Evolutionary conservation across 139 green algal species (phyloP).

Genomic region (Picochlorum sp.): DNA sequence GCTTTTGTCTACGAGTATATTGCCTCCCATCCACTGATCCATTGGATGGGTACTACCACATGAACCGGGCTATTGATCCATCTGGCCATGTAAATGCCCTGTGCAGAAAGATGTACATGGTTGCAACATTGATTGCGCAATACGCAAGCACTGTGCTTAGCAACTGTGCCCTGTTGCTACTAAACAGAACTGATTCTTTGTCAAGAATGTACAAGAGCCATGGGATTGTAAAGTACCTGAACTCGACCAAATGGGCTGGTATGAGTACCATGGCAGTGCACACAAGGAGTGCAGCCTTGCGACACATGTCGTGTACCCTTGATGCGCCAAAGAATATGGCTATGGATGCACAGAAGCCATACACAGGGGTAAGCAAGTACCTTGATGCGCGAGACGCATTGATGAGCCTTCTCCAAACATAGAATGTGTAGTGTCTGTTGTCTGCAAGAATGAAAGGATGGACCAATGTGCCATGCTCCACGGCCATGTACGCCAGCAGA

Average conservation of each 20-base stretch:
- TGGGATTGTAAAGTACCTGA: constrained; percentile 79
- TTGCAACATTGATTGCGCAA: constrained; percentile 39
- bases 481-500: neutral
- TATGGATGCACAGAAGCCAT: constrained; percentile 18
- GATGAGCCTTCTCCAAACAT: constrained; percentile 70
- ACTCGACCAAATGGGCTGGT: constrained; percentile 77
- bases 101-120: constrained; percentile 61
- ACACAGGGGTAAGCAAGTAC: constrained; percentile 43
- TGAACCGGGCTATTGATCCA: constrained; percentile 66
- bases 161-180: neutral
- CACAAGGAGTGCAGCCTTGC: neutral
- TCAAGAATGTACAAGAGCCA: constrained; percentile 47
- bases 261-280: constrained; percentile 44
- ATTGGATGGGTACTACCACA: constrained; percentile 63
- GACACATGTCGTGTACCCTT: too few species aligned
- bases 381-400: constrained; percentile 4
- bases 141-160: constrained; percentile 14
- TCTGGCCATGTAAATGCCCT: constrained; percentile 65
- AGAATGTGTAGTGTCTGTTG: constrained; percentile 94
- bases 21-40: too few species aligned
- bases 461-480: constrained; percentile 39
- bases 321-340: too few species aligned
- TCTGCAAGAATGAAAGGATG: constrained; percentile 91
- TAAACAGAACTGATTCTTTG: constrained; percentile 19
- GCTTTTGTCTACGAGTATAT: too few species aligned